These are phyloP conservation scores for Sugiyamaella pinicola DNA, from an alignment of 1,139 yeast species.

Conservation along the genomic window DNA sequence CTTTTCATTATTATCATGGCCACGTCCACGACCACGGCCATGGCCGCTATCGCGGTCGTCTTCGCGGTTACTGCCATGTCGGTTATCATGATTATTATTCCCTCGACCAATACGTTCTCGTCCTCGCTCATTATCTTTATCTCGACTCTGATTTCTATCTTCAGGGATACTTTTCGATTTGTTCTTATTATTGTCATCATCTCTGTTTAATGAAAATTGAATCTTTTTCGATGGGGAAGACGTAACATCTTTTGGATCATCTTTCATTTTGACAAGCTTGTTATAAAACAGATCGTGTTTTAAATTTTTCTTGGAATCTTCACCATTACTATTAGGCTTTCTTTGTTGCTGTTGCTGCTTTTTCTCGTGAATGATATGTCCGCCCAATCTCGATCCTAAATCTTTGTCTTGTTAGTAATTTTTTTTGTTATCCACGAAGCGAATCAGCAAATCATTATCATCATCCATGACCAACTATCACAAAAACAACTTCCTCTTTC, in stretches of 20 bases:
- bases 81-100: background rate
- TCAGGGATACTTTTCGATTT: background rate
- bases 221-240: slow-evolving; percentile 5
- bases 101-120: background rate
- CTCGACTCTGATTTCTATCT: background rate
- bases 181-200: background rate
- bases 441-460: background rate
- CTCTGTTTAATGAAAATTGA: slow-evolving; percentile 2
- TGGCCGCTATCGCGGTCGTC: background rate
- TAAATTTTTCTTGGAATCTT: background rate
- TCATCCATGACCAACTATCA: background rate
- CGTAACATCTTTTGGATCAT: background rate
- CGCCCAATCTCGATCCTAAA: background rate
- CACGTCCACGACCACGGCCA: background rate
- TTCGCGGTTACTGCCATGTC: background rate
- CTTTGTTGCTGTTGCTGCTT: too few species aligned
- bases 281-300: slow-evolving; percentile 3
- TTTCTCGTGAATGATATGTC: background rate
- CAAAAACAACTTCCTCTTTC: background rate
- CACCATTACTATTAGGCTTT: background rate
- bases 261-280: background rate
- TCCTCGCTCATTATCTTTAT: background rate
- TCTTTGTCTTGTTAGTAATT: background rate
- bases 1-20: background rate
- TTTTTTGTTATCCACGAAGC: slow-evolving; percentile 2